Evolutionary conservation across 139 green algal genomes (phyloP).

Genomic region (Coelastrella sp.): DNA sequence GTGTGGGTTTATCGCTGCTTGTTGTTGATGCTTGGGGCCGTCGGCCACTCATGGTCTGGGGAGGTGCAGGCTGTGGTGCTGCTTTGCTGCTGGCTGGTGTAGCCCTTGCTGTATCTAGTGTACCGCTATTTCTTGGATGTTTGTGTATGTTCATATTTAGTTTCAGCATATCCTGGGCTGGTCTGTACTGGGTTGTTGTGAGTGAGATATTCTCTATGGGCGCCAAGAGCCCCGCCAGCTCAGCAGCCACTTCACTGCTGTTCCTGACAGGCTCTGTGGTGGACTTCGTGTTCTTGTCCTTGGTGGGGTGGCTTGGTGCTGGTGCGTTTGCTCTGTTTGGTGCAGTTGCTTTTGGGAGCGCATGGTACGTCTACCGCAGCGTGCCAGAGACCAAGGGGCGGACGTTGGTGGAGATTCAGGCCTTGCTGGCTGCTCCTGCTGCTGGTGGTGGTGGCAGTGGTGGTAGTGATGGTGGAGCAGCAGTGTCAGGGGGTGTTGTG

Average conservation of each 20-base stretch:
- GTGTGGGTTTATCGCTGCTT: slow-evolving; percentile 62
- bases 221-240: slow-evolving; percentile 51
- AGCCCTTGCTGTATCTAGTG: slow-evolving; percentile 46
- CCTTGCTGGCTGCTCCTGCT: slow-evolving; percentile 44
- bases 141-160: slow-evolving; percentile 87
- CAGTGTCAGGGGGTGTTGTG: slow-evolving; percentile 1
- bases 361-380: slow-evolving; percentile 58
- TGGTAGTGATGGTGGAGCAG: background rate
- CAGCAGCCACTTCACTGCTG: slow-evolving; percentile 67
- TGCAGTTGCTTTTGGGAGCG: slow-evolving; percentile 52
- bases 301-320: slow-evolving; percentile 63
- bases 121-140: slow-evolving; percentile 50
- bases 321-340: slow-evolving; percentile 72
- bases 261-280: slow-evolving; percentile 74
- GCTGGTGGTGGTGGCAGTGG: background rate
- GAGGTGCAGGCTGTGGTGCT: slow-evolving; percentile 55
- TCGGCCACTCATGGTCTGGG: slow-evolving; percentile 80
- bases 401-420: slow-evolving; percentile 74
- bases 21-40: slow-evolving; percentile 79
- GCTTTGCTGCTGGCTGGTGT: slow-evolving; percentile 50
- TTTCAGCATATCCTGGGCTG: slow-evolving; percentile 76
- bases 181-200: slow-evolving; percentile 87
- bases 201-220: slow-evolving; percentile 83
- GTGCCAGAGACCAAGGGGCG: slow-evolving; percentile 83
- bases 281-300: slow-evolving; percentile 79